Conservation (phyloP, 129 eudicot species). For the Ambrosia trifida region DNA sequence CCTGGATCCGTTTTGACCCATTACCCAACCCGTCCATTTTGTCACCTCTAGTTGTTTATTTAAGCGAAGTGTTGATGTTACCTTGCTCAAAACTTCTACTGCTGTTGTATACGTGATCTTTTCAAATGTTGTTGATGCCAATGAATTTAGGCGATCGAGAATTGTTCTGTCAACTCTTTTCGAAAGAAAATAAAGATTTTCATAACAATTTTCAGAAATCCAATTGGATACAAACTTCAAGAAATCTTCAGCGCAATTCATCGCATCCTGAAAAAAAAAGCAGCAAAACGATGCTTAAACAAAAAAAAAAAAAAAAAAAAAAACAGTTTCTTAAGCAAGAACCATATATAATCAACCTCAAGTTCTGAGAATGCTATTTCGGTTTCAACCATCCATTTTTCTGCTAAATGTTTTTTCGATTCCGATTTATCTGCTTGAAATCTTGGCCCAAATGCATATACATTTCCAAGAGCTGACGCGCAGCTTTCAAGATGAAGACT, state of each 20-base stretch:
- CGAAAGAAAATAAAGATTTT: slow-evolving; percentile 59
- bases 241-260: slow-evolving; percentile 74
- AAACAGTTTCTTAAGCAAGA: not conserved
- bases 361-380: slow-evolving; percentile 83
- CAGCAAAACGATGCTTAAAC: slow-evolving; percentile 26
- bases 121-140: slow-evolving; percentile 45
- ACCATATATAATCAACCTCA: slow-evolving; percentile 47
- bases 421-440: slow-evolving; percentile 59
- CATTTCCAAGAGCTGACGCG: slow-evolving; percentile 90
- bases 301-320: not conserved
- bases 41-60: not conserved
- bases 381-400: slow-evolving; percentile 80
- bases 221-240: slow-evolving; percentile 61
- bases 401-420: slow-evolving; percentile 62
- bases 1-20: not conserved
- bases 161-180: slow-evolving; percentile 62
- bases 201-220: slow-evolving; percentile 58
- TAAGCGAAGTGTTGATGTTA: slow-evolving; percentile 25
- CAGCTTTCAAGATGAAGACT: slow-evolving; percentile 86
- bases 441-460: slow-evolving; percentile 84
- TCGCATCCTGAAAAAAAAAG: slow-evolving; percentile 57
- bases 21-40: not conserved
- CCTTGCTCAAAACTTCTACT: slow-evolving; percentile 64
- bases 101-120: slow-evolving; percentile 79
- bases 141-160: slow-evolving; percentile 55